Evolutionary conservation across 768 basidiomycete genomes (phyloP).

Genomic region (Chalciporus sphaerocephalus): DNA sequence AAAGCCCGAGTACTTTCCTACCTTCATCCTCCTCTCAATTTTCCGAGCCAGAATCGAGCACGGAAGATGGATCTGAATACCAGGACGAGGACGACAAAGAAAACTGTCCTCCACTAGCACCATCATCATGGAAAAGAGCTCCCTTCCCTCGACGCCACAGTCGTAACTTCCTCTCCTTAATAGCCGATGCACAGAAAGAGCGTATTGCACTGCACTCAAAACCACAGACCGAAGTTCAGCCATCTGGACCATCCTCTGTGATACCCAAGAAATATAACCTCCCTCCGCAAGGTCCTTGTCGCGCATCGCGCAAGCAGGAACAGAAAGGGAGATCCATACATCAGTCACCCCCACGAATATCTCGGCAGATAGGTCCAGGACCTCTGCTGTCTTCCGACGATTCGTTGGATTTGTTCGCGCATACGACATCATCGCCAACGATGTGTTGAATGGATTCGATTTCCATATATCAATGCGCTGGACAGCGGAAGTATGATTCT

Average conservation of each 20-base stretch:
- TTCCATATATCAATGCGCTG: too few relatives aligned
- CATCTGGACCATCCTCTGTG: conserved; percentile 1
- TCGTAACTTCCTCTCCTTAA: conserved; percentile 36
- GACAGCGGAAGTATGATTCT: too few relatives aligned
- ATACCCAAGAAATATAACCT: conserved; percentile 17
- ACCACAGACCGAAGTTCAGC: neutral
- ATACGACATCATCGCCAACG: conserved; percentile 28
- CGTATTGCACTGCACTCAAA: conserved; percentile 34
- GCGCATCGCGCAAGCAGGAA: conserved; percentile 8
- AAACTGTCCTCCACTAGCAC: conserved; percentile 9
- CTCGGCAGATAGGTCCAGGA: neutral
- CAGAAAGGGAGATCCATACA: conserved; percentile 4
- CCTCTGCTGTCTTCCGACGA: conserved; percentile 41
- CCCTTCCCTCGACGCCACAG: conserved; percentile 16
- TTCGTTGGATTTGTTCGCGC: conserved; percentile 46
- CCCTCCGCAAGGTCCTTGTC: conserved; percentile 7
- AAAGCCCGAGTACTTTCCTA: conserved; percentile 5
- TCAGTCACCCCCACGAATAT: neutral
- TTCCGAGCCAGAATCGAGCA: conserved; percentile 13
- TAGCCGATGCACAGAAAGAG: conserved; percentile 38
- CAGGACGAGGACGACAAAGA: conserved; percentile 22
- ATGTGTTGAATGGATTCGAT: conserved; percentile 13
- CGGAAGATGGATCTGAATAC: conserved; percentile 22
- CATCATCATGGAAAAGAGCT: conserved; percentile 4
- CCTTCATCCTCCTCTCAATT: conserved; percentile 8